Base-by-base conservation (phyloP, 768 basidiomycete species). In the Rhodotorula graminis region DNA sequence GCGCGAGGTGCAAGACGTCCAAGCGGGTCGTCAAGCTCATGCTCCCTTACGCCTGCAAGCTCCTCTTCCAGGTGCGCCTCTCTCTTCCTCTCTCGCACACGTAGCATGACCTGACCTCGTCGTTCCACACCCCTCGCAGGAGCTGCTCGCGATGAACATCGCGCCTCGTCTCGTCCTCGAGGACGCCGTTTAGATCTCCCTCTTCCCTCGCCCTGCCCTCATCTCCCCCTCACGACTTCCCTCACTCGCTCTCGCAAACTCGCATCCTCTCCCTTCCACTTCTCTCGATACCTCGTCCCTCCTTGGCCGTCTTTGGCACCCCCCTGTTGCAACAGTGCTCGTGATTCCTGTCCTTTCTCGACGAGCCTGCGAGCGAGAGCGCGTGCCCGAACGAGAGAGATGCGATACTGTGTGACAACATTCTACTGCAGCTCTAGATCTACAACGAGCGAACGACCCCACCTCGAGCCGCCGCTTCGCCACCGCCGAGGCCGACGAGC, bases 101-200 rank as follows among this genome's bases (percentile, higher is more conserved):
- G 44, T n/a, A 14, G 2, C 18, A 14, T 46, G 14, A 12, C 44
- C 44, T 46, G 14, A 12, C 44, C 6, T 2, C 44, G 14, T 46
- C 44, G 44, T 5, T 12, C 8, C 44, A 37, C 44, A 37, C 37
- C 37, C 9, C 44, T 2, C 11, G 61, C 31, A 77, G 61, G 77
- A 95, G 91, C 82, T 96, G 78, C 92, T 95, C 91, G 93, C 92
- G 18, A 96, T 96, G 93, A 95, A 95, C 79, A 88, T 95, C 58
- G 89, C 95, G 27, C 93, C 93, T 62, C 89, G 92, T 47, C 84
- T 95, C 61, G 84, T 93, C 65, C 84, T 96, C 67, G 92, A 91
- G 61, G 70, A 76, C 40, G 69, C 72, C 44, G 70, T 76, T 47
- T 74, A 53, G 40, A 23, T 27, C 40, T 19, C 18, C 33, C 33